These are phyloP conservation scores for Candida albicans DNA, from an alignment of 1,139 yeast genomes.

Conservation along the genomic window DNA sequence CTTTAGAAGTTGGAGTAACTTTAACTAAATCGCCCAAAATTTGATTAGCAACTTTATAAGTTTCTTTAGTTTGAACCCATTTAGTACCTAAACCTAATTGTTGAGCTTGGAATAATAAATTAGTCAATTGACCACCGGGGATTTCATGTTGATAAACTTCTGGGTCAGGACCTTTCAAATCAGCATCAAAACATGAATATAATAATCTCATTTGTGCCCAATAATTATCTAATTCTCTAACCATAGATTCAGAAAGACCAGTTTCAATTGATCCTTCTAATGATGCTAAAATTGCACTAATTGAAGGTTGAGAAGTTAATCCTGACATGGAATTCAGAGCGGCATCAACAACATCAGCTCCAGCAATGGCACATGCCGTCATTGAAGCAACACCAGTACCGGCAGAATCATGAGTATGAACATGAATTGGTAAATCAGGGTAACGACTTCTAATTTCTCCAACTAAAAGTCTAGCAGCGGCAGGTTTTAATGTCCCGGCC, in stretches of 20 bases:
- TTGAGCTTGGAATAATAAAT: conserved; percentile 96
- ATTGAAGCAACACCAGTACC: conserved; percentile 98
- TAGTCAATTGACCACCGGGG: conserved; percentile 99
- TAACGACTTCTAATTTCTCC: conserved; percentile 80
- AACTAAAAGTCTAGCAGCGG: conserved; percentile 81
- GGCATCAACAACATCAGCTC: conserved; percentile 98
- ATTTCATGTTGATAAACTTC: conserved; percentile 98
- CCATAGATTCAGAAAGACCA: conserved; percentile 64
- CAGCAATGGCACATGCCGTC: conserved; percentile 92
- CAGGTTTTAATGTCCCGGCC: conserved; percentile 99
- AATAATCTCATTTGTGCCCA: conserved; percentile 99
- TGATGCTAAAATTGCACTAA: conserved; percentile 89
- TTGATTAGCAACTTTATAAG: conserved; percentile 86
- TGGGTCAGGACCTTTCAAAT: conserved; percentile 98
- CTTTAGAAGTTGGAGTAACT: conserved; percentile 98
- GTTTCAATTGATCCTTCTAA: conserved; percentile 83
- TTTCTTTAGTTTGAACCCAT: conserved; percentile 94
- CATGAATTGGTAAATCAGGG: conserved; percentile 95
- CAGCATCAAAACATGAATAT: conserved; percentile 97
- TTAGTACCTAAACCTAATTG: conserved; percentile 96
- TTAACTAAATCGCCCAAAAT: conserved; percentile 94
- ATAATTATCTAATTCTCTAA: conserved; percentile 84
- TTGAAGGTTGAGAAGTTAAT: conserved; percentile 96
- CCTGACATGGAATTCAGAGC: conserved; percentile 98
- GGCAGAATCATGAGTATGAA: conserved; percentile 98